These are phyloP conservation scores for Ajuga chamaepitys DNA, from an alignment of 257 asterid species.

Conservation along the genomic window DNA sequence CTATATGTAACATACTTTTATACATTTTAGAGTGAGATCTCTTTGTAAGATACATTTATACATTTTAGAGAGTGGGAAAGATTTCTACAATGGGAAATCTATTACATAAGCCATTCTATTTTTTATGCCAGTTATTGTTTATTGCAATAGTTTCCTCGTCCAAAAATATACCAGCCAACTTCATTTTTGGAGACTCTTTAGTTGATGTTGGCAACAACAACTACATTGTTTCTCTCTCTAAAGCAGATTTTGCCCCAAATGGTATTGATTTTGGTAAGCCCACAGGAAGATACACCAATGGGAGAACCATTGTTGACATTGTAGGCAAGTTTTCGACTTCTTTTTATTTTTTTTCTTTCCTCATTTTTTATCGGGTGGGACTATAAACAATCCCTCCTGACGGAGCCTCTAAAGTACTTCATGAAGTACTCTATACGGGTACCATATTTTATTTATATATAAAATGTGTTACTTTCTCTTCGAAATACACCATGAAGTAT, in stretches of 20 bases:
- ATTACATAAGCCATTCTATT: neutral
- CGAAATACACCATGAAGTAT: no score
- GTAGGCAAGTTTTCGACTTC: conserved; percentile 38
- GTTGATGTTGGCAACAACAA: conserved; percentile 78
- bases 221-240: conserved; percentile 57
- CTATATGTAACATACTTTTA: neutral
- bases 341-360: no score
- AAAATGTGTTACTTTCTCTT: no score
- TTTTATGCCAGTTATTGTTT: conserved; percentile 10
- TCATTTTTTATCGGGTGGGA: no score
- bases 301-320: conserved; percentile 67
- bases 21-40: neutral
- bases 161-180: conserved; percentile 30
- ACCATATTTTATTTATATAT: no score
- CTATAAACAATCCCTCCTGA: no score
- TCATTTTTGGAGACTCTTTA: conserved; percentile 76
- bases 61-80: neutral
- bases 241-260: conserved; percentile 65
- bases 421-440: no score
- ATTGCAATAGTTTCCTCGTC: conserved; percentile 16
- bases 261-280: conserved; percentile 76
- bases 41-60: no score
- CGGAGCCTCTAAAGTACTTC: no score
- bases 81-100: conserved; percentile 22
- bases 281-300: conserved; percentile 72